Conservation (phyloP, 306 rosid species). For the Sindora glabra region DNA sequence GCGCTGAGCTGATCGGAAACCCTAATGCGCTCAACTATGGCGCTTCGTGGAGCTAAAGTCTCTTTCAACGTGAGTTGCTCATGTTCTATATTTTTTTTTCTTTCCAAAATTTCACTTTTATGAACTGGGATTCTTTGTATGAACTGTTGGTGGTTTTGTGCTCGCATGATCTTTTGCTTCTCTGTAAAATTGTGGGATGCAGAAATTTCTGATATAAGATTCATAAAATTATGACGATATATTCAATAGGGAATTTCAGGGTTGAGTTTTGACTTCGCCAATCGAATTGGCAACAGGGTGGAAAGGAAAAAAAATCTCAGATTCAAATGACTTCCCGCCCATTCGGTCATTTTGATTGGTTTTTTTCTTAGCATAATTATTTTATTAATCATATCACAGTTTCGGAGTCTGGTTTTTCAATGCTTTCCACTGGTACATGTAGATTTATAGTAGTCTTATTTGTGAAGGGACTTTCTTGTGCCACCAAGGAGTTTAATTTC, state of each 20-base stretch:
- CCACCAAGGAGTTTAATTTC: conserved; percentile 26
- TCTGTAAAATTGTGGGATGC: neutral
- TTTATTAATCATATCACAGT: too few relatives aligned
- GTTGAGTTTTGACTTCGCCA: neutral
- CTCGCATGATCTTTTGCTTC: too few relatives aligned
- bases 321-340: too few relatives aligned
- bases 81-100: neutral
- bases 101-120: neutral
- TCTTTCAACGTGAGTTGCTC: conserved; percentile 24
- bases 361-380: too few relatives aligned
- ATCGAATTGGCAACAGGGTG: neutral
- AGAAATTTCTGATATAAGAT: neutral
- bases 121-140: neutral
- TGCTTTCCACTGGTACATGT: neutral
- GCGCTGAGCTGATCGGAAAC: too few relatives aligned
- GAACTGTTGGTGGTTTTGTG: too few relatives aligned
- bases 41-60: too few relatives aligned
- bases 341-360: neutral
- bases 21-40: too few relatives aligned
- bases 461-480: conserved; percentile 38
- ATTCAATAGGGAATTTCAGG: neutral
- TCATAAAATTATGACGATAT: neutral
- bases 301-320: too few relatives aligned
- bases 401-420: neutral
- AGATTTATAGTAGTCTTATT: conserved; percentile 13